Evolutionary conservation across 805 yeast species (phyloP), one percentile per base, ranked within the genome.

Genomic region (Nakazawaea laoshanensis): DNA sequence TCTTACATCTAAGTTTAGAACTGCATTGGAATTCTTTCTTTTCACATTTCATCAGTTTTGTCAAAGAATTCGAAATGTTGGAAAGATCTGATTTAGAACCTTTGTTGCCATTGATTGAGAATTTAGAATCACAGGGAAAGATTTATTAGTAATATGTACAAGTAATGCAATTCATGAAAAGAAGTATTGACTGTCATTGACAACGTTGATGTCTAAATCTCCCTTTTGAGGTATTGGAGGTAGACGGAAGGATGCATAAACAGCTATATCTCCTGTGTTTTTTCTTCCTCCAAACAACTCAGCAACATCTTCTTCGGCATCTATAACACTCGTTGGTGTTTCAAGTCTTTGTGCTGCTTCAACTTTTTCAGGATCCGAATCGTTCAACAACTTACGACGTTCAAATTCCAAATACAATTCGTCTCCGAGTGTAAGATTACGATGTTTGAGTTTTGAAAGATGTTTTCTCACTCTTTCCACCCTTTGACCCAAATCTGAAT

Each of bases 11-110:
- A 38, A 79, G 94, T 2, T 57, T 92, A 39, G 98, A 92, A 53
- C 96, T 97, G 1, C 97, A 92, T 53, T 92, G 95, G 95, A 92
- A 92, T 55, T 88, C 97, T 3, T 84, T 88, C 46, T 92, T 94
- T 58, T 92, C 95, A 11, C 98, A 92, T 53, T 92, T 83, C 49
- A 71, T 89, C 27, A 80, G 95, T 33, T 85, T 92, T 49, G 73
- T 82, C 10, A 79, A 80, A 43, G 95, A 87, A 43, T 92, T 85
- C 54, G 78, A 74, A 33, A 67, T 92, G 42, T 65, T 92, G 22
- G 97, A 87, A 39, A 63, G 75, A 33, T 64, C 67, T 35, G 99
- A 92, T 42, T 59, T 87, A 55, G 81, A 67, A 35, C 97, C 98
- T 0, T 59, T 92, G 41, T 56, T 65, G 28, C 77, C 82, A 4